A percentile compares a stretch with the other conserved stretches of the same genome.
phyloP scores from a whole-genome alignment of 192 early-diverging fungal genomes.

The Coemansia javaensis region DNA sequence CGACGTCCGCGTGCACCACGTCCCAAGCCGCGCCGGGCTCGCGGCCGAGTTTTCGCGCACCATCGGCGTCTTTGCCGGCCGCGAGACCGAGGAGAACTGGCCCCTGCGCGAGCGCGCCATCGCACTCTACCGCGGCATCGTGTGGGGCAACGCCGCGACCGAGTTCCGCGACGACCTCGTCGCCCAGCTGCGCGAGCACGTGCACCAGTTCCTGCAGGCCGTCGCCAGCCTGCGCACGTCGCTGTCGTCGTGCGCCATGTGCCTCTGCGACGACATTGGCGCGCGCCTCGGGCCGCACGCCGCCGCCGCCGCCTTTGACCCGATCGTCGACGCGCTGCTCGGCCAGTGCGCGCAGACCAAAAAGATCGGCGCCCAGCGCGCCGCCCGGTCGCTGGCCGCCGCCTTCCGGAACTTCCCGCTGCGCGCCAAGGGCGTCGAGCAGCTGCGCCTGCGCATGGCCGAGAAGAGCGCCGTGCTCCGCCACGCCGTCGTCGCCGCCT shows the following conservation, averaged over 20 bases:
- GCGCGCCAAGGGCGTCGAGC: conserved; percentile 30
- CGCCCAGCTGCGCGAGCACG: conserved; percentile 19
- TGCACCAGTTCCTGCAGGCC: conserved; percentile 35
- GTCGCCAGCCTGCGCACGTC: conserved; percentile 45
- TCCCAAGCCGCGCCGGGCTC: conserved; percentile 27
- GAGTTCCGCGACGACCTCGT: conserved; percentile 39
- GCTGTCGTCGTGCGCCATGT: conserved; percentile 32
- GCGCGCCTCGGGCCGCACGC: conserved; percentile 41
- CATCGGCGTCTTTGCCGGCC: conserved; percentile 26
- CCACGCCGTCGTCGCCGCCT: conserved; percentile 25
- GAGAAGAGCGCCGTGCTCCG: conserved; percentile 44
- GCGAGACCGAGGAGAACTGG: conserved; percentile 49
- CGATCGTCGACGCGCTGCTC: conserved; percentile 28
- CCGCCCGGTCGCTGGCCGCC: conserved; percentile 25
- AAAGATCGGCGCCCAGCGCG: conserved; percentile 41
- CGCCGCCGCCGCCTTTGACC: conserved; percentile 15
- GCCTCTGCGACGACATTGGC: conserved; percentile 43
- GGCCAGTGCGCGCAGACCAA: conserved; percentile 47
- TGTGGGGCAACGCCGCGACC: conserved; percentile 46
- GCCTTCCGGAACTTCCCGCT: conserved; percentile 36
- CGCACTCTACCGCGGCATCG: conserved; percentile 36
- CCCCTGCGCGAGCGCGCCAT: conserved; percentile 39
- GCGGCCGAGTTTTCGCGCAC: conserved; percentile 29
- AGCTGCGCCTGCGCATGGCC: conserved; percentile 20
- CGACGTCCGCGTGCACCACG: conserved; percentile 31